Percentiles rank a stretch among this genome's conserved stretches.
Conservation (phyloP, 495 filamentous ascomycete genomes). For the Stereocaulon alpinum region DNA sequence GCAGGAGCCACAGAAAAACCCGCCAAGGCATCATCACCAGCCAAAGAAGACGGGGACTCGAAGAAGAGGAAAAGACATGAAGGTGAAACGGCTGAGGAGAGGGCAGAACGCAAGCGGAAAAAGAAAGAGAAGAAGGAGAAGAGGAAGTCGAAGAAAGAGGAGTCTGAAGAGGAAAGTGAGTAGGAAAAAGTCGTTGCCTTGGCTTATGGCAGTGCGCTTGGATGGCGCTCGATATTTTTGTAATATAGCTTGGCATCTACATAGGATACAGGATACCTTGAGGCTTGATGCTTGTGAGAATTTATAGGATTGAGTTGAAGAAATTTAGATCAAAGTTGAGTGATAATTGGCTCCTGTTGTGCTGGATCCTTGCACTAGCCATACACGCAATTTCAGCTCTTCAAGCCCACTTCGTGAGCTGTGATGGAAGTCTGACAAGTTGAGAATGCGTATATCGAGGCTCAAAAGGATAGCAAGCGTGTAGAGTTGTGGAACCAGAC, state of each 20-base stretch:
- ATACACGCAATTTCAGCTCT: too few species aligned
- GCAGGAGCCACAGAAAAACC: not conserved
- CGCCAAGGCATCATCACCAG: not conserved
- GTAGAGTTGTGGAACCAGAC: too few species aligned
- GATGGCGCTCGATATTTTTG: constrained; percentile 1
- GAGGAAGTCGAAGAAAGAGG: constrained; percentile 54
- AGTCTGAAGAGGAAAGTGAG: constrained; percentile 43
- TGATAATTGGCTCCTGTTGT: too few species aligned
- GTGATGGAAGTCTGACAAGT: too few species aligned
- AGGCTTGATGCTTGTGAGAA: not conserved
- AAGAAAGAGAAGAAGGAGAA: constrained; percentile 69
- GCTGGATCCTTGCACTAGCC: too few species aligned
- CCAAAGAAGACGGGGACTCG: constrained; percentile 11
- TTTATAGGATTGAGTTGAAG: too few species aligned
- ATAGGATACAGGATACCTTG: not conserved
- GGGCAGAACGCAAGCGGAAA: constrained; percentile 57
- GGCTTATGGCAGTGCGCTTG: not conserved
- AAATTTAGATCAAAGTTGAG: too few species aligned
- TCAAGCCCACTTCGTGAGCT: too few species aligned
- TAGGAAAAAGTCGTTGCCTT: not conserved
- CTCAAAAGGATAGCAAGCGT: too few species aligned
- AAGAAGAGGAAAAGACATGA: constrained; percentile 83
- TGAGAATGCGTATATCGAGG: too few species aligned
- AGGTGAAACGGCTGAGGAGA: constrained; percentile 66
- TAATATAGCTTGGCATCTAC: not conserved